Base-by-base conservation (phyloP, 208 protist species). In the Acanthamoeba triangularis region DNA sequence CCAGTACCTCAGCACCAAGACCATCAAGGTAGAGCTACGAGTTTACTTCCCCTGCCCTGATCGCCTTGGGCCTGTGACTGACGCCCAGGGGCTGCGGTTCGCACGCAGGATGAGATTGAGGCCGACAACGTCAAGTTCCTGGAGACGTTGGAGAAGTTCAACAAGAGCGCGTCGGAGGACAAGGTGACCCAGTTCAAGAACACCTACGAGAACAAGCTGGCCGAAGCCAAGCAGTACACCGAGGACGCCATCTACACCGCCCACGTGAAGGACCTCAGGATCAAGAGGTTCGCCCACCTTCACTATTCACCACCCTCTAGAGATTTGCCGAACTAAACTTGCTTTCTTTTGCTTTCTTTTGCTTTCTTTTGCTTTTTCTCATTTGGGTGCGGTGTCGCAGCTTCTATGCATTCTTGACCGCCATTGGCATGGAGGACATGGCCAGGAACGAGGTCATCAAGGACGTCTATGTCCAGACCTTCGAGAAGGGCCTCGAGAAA, bases 131-230 rank as follows among this genome's bases (percentile, higher is more conserved):
- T 35, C 35, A 93, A 93, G 65, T 93, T 93, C 37, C 30, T 80
- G 88, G 88, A 93, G 37, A 93, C 61, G 59, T 4, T 93, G 67
- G 88, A 93, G 65, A 93, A 93, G 88, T 93, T 35, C 37, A 93
- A 93, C 88, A 72, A 54, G 67, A 93, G 88, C 7, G 54, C 61
- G 65, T 78, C 88, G 7, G 54, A 69, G 8, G 67, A 78, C 44
- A 93, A 93, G 88, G 59, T 93, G 88, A 78, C 88, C 59, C 41
- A 33, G 44, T 93, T 93, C 88, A 69, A 78, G 61, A 93, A 47
- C 67, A 93, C 88, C 35, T 69, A 63, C 52, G 88, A 78, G 67
- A 93, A 93, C 88, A 93, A 93, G 87, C n/a, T 76, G 20, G 54
- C 87, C 35, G 87, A 93, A 47, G 87, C 87, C 41, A 69, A 41